phyloP scores from a whole-genome alignment of 306 rosid genomes.

The Adenanthera pavonina region DNA sequence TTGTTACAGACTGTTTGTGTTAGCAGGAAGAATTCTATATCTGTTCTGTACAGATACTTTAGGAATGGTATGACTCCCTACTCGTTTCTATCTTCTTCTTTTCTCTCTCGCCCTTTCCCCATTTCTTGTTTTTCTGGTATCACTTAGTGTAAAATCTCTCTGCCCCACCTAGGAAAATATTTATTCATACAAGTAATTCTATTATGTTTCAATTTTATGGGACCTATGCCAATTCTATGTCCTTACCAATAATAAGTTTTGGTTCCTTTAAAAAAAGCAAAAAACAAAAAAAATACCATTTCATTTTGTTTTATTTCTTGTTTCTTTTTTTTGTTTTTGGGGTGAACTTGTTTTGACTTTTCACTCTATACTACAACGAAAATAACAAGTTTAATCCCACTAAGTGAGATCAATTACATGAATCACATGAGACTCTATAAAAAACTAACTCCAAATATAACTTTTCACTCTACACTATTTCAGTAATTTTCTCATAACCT shows the following conservation, averaged over 20 bases:
- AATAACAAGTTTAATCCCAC: too few relatives aligned
- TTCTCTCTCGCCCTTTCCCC: too few relatives aligned
- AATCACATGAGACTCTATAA: too few relatives aligned
- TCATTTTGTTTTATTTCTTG: not conserved
- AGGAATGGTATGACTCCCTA: too few relatives aligned
- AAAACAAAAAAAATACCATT: not conserved
- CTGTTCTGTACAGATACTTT: too few relatives aligned
- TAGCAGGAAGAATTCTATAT: too few relatives aligned
- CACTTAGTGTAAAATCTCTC: not conserved
- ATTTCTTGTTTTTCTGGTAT: too few relatives aligned
- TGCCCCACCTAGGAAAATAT: not conserved
- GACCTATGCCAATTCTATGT: slow-evolving; percentile 10
- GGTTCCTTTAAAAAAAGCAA: not conserved
- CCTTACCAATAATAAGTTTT: slow-evolving; percentile 7
- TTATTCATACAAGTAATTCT: slow-evolving; percentile 22
- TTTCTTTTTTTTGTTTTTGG: not conserved
- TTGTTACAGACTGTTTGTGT: too few relatives aligned
- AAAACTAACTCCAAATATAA: too few relatives aligned
- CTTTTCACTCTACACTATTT: not conserved
- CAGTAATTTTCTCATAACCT: not conserved
- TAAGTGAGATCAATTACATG: too few relatives aligned
- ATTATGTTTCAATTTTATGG: slow-evolving; percentile 1
- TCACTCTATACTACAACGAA: not conserved
- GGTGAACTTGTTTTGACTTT: not conserved
- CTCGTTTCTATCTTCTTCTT: too few relatives aligned